Conservation (phyloP, 208 protist species). For the Leishmania mexicana region DNA sequence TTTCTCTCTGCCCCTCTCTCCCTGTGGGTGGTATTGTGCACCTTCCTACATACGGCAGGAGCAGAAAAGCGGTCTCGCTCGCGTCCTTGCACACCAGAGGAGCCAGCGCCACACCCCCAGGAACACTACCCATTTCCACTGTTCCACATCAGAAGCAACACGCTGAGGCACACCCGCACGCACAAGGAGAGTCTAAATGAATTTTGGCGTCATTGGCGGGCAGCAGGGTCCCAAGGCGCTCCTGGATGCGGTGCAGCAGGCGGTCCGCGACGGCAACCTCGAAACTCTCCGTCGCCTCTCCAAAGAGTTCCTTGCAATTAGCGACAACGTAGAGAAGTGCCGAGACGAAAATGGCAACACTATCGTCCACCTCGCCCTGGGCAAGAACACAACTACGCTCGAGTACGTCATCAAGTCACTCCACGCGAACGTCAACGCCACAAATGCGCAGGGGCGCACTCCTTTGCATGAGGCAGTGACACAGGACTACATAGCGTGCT, state of each 20-base stretch:
- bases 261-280: constrained; percentile 67
- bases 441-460: constrained; percentile 86
- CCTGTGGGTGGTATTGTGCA: neutral
- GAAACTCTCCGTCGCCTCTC: constrained; percentile 67
- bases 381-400: constrained; percentile 69
- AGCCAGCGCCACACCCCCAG: neutral
- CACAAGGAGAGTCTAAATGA: constrained; percentile 21
- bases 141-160: neutral
- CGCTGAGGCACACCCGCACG: neutral
- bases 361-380: constrained; percentile 77
- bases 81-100: neutral
- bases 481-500: constrained; percentile 83
- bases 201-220: constrained; percentile 69
- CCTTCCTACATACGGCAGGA: neutral
- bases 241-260: constrained; percentile 77
- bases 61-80: neutral
- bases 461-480: constrained; percentile 88
- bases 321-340: constrained; percentile 87
- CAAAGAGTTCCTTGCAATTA: constrained; percentile 75
- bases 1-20: neutral
- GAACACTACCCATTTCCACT: neutral
- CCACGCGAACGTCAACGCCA: constrained; percentile 70
- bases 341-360: constrained; percentile 89
- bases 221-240: constrained; percentile 86
- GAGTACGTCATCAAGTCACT: constrained; percentile 71